Evolutionary conservation across 371 early-diverging fungal genomes (phyloP).

Genomic region (Apophysomyces trapeziformis): DNA sequence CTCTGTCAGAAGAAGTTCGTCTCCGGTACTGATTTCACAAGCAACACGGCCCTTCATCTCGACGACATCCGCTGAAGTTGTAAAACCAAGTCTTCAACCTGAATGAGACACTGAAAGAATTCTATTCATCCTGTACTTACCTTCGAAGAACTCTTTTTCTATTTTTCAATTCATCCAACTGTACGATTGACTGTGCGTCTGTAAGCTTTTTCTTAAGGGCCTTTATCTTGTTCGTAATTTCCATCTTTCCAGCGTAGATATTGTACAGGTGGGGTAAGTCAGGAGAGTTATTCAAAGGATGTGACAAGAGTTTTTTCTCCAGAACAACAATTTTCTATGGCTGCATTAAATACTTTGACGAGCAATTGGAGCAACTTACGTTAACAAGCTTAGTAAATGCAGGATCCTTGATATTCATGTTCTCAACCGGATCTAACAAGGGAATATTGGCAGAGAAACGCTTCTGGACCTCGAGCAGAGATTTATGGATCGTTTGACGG

Average conservation of each 20-base stretch:
- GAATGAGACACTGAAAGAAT: neutral
- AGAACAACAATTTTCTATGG: slow-evolving; percentile 69
- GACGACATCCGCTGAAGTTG: slow-evolving; percentile 82
- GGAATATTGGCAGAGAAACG: slow-evolving; percentile 81
- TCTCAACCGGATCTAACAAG: slow-evolving; percentile 84
- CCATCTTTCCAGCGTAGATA: slow-evolving; percentile 70
- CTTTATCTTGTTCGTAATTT: slow-evolving; percentile 59
- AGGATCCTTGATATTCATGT: slow-evolving; percentile 88
- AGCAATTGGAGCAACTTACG: slow-evolving; percentile 26
- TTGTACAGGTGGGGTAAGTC: slow-evolving; percentile 66
- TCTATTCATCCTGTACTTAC: slow-evolving; percentile 18
- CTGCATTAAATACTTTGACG: neutral
- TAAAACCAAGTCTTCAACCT: slow-evolving; percentile 77
- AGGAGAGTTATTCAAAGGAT: slow-evolving; percentile 60
- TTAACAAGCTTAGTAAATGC: slow-evolving; percentile 74
- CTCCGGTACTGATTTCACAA: slow-evolving; percentile 98
- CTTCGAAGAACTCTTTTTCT: slow-evolving; percentile 88
- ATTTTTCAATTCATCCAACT: slow-evolving; percentile 92
- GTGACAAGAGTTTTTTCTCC: slow-evolving; percentile 64
- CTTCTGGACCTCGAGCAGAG: slow-evolving; percentile 73
- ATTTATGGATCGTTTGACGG: slow-evolving; percentile 69
- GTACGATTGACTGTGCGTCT: slow-evolving; percentile 82
- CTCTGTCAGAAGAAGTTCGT: slow-evolving; percentile 98
- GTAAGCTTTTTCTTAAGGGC: slow-evolving; percentile 71
- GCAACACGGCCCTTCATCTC: slow-evolving; percentile 99